Conservation (phyloP, 1,284 basidiomycete species). For the Apiotrichum veenhuisii region DNA sequence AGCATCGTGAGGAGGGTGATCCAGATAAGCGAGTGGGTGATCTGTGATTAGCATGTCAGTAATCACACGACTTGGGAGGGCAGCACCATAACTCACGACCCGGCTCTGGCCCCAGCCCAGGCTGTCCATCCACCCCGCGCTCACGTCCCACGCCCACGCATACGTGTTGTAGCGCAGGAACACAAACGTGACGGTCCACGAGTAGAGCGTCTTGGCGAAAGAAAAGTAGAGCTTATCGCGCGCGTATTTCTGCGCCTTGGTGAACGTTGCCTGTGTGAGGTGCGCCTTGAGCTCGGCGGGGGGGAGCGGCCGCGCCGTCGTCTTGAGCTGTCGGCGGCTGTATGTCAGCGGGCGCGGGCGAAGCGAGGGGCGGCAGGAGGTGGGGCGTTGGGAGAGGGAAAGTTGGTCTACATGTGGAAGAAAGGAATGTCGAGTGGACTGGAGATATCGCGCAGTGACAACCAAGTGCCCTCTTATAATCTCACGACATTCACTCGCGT, state of each 20-base stretch:
- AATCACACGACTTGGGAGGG: too few species aligned
- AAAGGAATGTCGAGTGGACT: too few species aligned
- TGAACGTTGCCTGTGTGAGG: constrained; percentile 69
- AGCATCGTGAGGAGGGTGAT: constrained; percentile 63
- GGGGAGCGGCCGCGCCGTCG: constrained; percentile 73
- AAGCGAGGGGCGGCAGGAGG: too few species aligned
- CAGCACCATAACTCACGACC: constrained; percentile 29
- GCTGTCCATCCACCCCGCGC: constrained; percentile 37
- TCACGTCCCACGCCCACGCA: constrained; percentile 66
- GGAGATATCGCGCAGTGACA: too few species aligned
- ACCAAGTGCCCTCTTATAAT: too few species aligned
- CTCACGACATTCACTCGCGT: too few species aligned
- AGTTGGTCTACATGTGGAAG: too few species aligned
- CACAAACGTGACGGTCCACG: constrained; percentile 65
- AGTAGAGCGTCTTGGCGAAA: constrained; percentile 67
- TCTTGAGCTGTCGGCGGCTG: constrained; percentile 67
- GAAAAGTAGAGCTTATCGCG: constrained; percentile 86
- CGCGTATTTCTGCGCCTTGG: constrained; percentile 87
- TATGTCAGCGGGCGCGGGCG: neutral
- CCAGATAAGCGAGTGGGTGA: constrained; percentile 78
- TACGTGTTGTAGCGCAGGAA: constrained; percentile 74
- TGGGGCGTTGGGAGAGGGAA: too few species aligned
- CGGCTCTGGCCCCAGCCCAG: constrained; percentile 53
- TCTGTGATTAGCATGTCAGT: constrained; percentile 58
- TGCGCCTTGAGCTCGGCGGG: constrained; percentile 70